phyloP scores from a whole-genome alignment of 2,329 filamentous ascomycete genomes.

The Cercospora brassicicola region DNA sequence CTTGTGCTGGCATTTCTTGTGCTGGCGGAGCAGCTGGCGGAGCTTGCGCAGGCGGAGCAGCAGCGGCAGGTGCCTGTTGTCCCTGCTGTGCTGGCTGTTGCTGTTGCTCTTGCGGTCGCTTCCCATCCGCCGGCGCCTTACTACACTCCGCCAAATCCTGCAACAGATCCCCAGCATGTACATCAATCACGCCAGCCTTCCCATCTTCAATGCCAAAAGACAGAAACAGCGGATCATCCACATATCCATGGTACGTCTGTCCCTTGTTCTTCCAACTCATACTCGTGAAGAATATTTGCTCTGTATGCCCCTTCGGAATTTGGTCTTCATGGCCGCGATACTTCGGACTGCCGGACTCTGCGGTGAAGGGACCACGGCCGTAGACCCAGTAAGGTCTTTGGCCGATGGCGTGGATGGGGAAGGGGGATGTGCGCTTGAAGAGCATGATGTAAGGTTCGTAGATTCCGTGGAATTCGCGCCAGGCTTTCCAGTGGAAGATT shows the following conservation, averaged over 20 bases:
- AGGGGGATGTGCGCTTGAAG: slow-evolving; percentile 52
- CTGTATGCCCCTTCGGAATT: slow-evolving; percentile 40
- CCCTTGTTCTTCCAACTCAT: slow-evolving; percentile 56
- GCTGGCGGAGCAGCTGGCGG: background rate
- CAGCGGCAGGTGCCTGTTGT: background rate
- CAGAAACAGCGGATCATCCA: slow-evolving; percentile 58
- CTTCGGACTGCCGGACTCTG: slow-evolving; percentile 26
- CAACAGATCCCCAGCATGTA: slow-evolving; percentile 53
- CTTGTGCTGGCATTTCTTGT: background rate
- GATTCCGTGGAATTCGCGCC: slow-evolving; percentile 50
- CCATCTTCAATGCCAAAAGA: slow-evolving; percentile 59
- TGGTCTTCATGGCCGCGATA: slow-evolving; percentile 26
- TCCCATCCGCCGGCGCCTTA: background rate
- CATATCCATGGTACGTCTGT: slow-evolving; percentile 56
- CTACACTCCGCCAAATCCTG: slow-evolving; percentile 39
- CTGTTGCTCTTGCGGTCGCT: background rate
- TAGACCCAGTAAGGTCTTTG: slow-evolving; percentile 57
- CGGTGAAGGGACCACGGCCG: slow-evolving; percentile 45
- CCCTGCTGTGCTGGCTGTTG: background rate
- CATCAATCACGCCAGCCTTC: slow-evolving; percentile 52
- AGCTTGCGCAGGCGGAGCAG: background rate
- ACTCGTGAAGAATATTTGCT: slow-evolving; percentile 61
- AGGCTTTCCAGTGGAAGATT: slow-evolving; percentile 58
- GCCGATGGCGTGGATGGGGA: slow-evolving; percentile 54
- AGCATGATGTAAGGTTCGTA: slow-evolving; percentile 60